Evolutionary conservation across 177 flowering plant genomes (phyloP), one percentile per base, ranked within the genome.

Genomic region (Vitis hybrid): DNA sequence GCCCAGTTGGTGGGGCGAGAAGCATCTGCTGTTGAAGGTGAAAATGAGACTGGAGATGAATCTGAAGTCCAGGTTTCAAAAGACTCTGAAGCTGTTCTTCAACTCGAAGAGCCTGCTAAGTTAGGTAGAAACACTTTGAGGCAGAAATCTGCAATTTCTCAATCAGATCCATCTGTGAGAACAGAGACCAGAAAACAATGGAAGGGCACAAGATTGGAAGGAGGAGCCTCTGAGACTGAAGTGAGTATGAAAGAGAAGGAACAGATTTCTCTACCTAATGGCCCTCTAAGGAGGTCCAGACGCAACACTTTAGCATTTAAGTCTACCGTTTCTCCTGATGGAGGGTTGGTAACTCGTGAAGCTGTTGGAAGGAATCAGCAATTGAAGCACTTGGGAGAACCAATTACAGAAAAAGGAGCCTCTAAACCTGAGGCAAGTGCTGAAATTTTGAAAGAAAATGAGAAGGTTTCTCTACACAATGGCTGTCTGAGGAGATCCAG

Each of bases 211-310:
- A 55, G 21, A 1, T 51, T 61, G 66, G 57, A 69, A 3, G 61
- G 12, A n/a, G 9, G 32, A 58, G 50, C 21, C 27, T 9, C 18
- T 21, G 55, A 48, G 58, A 60, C n/a, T 30, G 20, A 64, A 18
- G 51, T 7, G 24, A 0, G 20, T 46, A 13, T 41, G 11, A 27
- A 17, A 18, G 32, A n/a, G 30, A 17, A 58, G 3, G 11, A 52
- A n/a, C 41, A 58, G 54, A 15, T 12, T 60, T 46, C 27, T 11
- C 12, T 63, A 3, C 54, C 41, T 11, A 30, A 46, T 46, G 56
- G 63, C 8, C 69, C 62, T 20, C 41, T 35, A 21, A 70, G 74
- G 56, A 63, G 72, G 56, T 70, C 66, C 51, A 69, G 65, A 30
- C 57, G 74, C 21, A 30, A 13, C 13, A 48, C 71, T 30, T 9